A percentile compares a stretch with the other conserved stretches of the same genome.
Conservation (phyloP, 331 rosid species). For the Erythrophleum ivorense region DNA sequence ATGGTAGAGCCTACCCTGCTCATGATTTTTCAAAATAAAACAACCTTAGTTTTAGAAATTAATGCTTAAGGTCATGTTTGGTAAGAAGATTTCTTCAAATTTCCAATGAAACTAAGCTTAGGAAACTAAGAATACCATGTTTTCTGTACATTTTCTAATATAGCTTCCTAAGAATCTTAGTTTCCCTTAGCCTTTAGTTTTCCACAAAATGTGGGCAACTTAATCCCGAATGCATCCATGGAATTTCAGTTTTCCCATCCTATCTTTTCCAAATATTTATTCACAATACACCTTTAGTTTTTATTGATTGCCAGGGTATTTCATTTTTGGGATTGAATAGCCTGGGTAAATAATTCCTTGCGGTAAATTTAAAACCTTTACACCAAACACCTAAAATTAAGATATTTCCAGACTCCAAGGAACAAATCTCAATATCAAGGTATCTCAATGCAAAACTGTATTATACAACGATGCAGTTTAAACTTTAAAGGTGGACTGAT, state of each 20-base stretch:
- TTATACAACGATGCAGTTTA: neutral
- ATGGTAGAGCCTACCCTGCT: neutral
- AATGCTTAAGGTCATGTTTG: neutral
- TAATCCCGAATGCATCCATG: neutral
- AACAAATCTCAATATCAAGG: constrained; percentile 9
- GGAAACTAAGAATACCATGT: neutral
- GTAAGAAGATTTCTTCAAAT: neutral
- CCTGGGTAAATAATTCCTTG: neutral
- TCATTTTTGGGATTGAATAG: neutral
- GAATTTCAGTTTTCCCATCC: constrained; percentile 1
- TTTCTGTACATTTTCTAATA: neutral
- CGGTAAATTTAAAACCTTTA: neutral
- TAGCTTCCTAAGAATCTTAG: neutral
- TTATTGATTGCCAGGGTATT: neutral
- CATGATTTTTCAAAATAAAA: neutral
- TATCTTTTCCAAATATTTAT: neutral
- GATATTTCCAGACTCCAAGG: neutral
- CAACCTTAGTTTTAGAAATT: neutral
- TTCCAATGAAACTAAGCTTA: neutral
- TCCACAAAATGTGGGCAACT: neutral
- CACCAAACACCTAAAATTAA: neutral
- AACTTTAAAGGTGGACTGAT: neutral
- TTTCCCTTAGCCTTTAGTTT: neutral
- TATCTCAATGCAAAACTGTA: neutral
- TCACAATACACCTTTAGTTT: neutral